These are phyloP conservation scores for Telfairia occidentalis DNA, from an alignment of 331 rosid species.

Conservation along the genomic window DNA sequence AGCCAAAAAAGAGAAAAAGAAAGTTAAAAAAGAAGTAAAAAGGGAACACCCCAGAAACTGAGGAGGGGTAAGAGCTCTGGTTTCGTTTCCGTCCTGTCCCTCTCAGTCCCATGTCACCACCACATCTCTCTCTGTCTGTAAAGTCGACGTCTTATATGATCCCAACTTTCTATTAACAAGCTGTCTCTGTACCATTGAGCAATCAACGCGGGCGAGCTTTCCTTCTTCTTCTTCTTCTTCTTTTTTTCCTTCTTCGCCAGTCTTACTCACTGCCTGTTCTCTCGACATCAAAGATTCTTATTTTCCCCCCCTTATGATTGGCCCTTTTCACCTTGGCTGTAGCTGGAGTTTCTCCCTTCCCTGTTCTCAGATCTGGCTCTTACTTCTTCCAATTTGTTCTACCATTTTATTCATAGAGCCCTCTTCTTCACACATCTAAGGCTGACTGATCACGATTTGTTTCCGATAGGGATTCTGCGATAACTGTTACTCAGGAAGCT, in stretches of 20 bases:
- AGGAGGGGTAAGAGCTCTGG: constrained; percentile 8
- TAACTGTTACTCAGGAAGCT: not conserved
- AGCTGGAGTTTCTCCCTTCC: not conserved
- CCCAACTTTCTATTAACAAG: not conserved
- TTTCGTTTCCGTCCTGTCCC: constrained; percentile 16
- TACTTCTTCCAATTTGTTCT: not conserved
- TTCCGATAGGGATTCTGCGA: not conserved
- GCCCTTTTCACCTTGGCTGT: not conserved
- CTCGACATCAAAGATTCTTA: not conserved
- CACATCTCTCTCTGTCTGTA: constrained; percentile 16
- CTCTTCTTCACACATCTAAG: not conserved
- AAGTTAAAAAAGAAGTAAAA: constrained; percentile 1
- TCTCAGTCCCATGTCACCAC: constrained; percentile 14
- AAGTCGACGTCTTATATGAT: not conserved
- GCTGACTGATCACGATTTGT: not conserved
- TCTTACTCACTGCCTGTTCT: not conserved
- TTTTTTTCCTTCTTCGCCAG: not conserved
- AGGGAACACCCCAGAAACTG: constrained; percentile 3
- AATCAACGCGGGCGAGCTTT: not conserved
- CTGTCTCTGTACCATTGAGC: constrained; percentile 1
- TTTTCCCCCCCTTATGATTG: not conserved
- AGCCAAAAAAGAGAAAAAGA: constrained; percentile 7
- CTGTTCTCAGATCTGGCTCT: constrained; percentile 9
- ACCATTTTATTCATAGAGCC: not conserved
- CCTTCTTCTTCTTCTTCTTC: not conserved